Conservation (phyloP, 257 asterid genomes). For the Ehretia macrophylla region DNA sequence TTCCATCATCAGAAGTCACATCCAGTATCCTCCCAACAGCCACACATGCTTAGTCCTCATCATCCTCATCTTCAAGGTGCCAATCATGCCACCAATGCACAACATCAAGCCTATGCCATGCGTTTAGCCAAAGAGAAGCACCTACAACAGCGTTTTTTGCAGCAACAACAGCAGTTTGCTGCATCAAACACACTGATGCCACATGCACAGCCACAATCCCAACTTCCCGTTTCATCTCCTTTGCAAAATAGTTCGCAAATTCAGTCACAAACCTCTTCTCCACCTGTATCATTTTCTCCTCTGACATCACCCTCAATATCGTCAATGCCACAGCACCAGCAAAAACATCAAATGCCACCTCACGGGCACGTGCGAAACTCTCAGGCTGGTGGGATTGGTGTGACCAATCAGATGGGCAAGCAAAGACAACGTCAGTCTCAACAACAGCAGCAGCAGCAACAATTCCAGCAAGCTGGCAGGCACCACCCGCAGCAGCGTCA, state of each 20-base stretch:
- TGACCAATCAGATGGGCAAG: slow-evolving; percentile 45
- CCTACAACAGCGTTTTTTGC: slow-evolving; percentile 49
- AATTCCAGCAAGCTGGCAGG: slow-evolving; percentile 43
- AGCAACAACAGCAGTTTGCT: slow-evolving; percentile 43
- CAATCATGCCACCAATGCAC: slow-evolving; percentile 51
- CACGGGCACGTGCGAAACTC: slow-evolving; percentile 53
- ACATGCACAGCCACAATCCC: slow-evolving; percentile 60
- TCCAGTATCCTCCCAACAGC: slow-evolving; percentile 30
- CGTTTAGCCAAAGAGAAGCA: slow-evolving; percentile 74
- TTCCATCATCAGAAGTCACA: slow-evolving; percentile 39
- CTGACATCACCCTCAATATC: slow-evolving; percentile 45
- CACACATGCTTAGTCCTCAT: slow-evolving; percentile 31
- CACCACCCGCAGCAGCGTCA: slow-evolving; percentile 57
- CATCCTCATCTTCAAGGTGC: slow-evolving; percentile 55
- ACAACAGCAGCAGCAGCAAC: slow-evolving; percentile 31
- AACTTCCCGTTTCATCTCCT: slow-evolving; percentile 58
- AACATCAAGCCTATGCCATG: slow-evolving; percentile 29
- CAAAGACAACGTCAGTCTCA: slow-evolving; percentile 37
- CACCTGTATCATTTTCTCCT: slow-evolving; percentile 50
- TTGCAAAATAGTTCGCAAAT: slow-evolving; percentile 48
- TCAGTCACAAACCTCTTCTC: slow-evolving; percentile 47
- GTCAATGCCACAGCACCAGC: slow-evolving; percentile 57
- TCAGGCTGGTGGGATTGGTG: slow-evolving; percentile 48
- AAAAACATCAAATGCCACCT: slow-evolving; percentile 55
- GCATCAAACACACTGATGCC: slow-evolving; percentile 57